A percentile compares a stretch with the other conserved stretches of the same genome.
Evolutionary conservation across 305 asterid species (phyloP).

Genomic region (Solanum aculeatissimum): DNA sequence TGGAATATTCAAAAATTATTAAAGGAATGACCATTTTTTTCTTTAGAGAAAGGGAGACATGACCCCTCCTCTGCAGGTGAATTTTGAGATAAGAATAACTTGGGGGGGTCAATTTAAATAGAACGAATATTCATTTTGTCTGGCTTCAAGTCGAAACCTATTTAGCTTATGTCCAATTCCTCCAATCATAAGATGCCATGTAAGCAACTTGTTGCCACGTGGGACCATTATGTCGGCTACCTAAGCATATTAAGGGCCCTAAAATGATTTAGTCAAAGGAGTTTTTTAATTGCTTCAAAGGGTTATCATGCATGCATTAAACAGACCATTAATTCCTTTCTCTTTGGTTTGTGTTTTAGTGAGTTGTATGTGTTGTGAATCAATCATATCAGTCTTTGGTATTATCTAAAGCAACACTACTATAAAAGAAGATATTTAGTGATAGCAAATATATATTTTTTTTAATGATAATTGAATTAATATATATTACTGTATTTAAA

Average conservation of each 20-base stretch:
- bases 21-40: conserved; percentile 36
- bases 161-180: conserved; percentile 8
- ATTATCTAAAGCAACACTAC: not conserved
- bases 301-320: not conserved
- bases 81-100: conserved; percentile 27
- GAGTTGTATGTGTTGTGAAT: not conserved
- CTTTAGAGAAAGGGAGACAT: conserved; percentile 17
- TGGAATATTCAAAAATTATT: conserved; percentile 52
- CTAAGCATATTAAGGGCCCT: not conserved
- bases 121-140: conserved; percentile 40
- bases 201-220: not conserved
- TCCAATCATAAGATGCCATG: conserved; percentile 11
- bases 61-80: conserved; percentile 4
- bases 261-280: not conserved
- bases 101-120: conserved; percentile 21
- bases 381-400: not conserved
- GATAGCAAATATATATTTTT: no score
- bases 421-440: no score
- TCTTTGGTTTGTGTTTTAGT: not conserved
- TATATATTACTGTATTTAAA: no score
- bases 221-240: not conserved
- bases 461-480: no score
- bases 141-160: conserved; percentile 2
- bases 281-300: not conserved
- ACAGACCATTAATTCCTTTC: not conserved